phyloP scores from a whole-genome alignment of 31 red algal genomes.

The Porphyra umbilicalis region DNA sequence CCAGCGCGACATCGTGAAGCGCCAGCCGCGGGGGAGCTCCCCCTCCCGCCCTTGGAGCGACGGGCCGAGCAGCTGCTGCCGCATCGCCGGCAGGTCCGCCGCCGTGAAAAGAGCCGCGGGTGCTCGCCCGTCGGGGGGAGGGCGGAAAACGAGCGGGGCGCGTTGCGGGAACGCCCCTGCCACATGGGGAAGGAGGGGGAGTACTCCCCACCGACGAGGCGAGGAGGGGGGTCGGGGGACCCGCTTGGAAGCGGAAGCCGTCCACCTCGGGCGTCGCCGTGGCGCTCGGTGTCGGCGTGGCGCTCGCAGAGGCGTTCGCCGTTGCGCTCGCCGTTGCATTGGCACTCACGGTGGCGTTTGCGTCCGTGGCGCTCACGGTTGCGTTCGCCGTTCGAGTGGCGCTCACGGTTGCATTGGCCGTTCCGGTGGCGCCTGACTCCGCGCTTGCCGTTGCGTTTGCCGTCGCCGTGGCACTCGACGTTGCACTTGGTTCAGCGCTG shows the following conservation, averaged over 20 bases:
- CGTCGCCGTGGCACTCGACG: too few species aligned
- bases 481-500: too few species aligned
- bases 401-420: too few species aligned
- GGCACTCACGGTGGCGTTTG: too few species aligned
- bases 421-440: too few species aligned
- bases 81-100: neutral
- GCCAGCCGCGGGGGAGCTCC: neutral
- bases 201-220: neutral
- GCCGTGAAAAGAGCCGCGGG: conserved; percentile 6
- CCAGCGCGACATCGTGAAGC: neutral
- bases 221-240: neutral
- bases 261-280: neutral
- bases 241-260: neutral
- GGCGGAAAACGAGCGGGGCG: neutral
- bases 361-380: too few species aligned
- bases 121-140: neutral
- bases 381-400: too few species aligned
- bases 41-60: neutral
- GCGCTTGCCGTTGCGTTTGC: too few species aligned
- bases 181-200: neutral
- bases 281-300: too few species aligned
- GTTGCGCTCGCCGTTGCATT: too few species aligned
- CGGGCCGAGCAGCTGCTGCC: neutral
- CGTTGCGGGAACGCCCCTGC: neutral
- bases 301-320: too few species aligned